Evolutionary conservation across 345 rosid species (phyloP), one percentile per base, ranked within the genome.

Genomic region (Gossypium australe): DNA sequence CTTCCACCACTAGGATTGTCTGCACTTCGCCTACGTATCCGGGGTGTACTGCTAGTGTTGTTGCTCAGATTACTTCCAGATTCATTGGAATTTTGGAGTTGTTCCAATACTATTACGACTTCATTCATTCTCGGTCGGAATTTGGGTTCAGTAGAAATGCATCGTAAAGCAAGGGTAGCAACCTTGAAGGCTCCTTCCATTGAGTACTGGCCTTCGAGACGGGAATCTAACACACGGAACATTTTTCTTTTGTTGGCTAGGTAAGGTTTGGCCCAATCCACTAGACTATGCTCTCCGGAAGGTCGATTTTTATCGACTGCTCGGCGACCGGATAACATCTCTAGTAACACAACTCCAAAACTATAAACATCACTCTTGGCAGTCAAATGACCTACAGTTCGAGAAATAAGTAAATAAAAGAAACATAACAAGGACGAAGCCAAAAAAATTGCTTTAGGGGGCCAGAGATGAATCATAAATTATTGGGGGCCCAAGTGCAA

Each of bases 71-170:
- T 52, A 52, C 63, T 82, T 65, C 76, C 84, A n/a, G 77, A 51
- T 79, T 72, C 91, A 27, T 82, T 85, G 61, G 84, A 74, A 60
- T 82, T 73, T 63, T 78, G 87, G 45, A 93, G 81, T 63, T 89
- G 79, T 66, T 88, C 98, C 52, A 95, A 80, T 22, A 78, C 69
- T 47, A 82, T 71, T 55, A 95, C 97, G 34, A 91, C 91, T 78
- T 93, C 93, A 9, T 44, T 85, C 99, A 95, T 95, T 71, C 11
- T 83, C 1, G 99, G 99, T 73, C 99, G 83, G 80, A 82, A 79
- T 85, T 82, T 93, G 74, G 86, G 69, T 49, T 89, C 96, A 10
- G 11, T 24, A 0, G 94, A 87, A 51, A 95, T 75, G 82, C 99
- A 93, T 55, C 89, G 84, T 67, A 89, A 79, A 1, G 93, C 85